These are phyloP conservation scores for Pichia sp. DNA, from an alignment of 1,139 yeast genomes.

Conservation along the genomic window DNA sequence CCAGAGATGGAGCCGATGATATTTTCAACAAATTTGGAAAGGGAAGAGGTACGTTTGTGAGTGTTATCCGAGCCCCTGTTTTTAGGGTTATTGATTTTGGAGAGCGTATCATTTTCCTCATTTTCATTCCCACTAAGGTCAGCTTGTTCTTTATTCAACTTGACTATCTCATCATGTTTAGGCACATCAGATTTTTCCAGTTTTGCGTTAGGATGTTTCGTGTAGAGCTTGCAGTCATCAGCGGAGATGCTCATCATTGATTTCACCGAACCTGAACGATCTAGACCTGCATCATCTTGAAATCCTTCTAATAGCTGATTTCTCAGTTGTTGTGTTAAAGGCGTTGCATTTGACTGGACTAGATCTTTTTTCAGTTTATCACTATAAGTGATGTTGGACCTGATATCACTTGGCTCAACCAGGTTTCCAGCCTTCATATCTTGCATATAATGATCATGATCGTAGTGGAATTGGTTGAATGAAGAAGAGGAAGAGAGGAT, in stretches of 20 bases:
- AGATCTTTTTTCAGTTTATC: constrained; percentile 23
- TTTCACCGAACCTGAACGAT: constrained; percentile 25
- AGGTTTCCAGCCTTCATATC: constrained; percentile 28
- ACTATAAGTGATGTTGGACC: constrained; percentile 15
- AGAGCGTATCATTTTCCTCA: constrained; percentile 18
- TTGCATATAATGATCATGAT: constrained; percentile 32
- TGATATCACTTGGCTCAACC: constrained; percentile 23
- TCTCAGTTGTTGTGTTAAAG: background rate
- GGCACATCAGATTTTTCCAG: constrained; percentile 18
- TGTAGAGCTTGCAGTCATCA: constrained; percentile 25
- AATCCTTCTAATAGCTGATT: constrained; percentile 7
- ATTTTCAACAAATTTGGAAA: constrained; percentile 1
- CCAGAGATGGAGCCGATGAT: constrained; percentile 10
- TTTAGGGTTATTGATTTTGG: background rate
- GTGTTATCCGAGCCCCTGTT: background rate
- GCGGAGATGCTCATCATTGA: constrained; percentile 28
- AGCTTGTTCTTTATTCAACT: constrained; percentile 1
- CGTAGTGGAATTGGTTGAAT: constrained; percentile 25
- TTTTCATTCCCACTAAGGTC: constrained; percentile 27
- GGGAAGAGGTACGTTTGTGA: background rate
- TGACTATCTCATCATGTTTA: background rate
- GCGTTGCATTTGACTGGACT: background rate
- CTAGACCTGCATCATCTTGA: constrained; percentile 15
- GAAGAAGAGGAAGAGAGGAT: background rate
- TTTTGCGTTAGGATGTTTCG: constrained; percentile 24